phyloP scores from a whole-genome alignment of 805 yeast genomes.

The Huiozyma sinensis region DNA sequence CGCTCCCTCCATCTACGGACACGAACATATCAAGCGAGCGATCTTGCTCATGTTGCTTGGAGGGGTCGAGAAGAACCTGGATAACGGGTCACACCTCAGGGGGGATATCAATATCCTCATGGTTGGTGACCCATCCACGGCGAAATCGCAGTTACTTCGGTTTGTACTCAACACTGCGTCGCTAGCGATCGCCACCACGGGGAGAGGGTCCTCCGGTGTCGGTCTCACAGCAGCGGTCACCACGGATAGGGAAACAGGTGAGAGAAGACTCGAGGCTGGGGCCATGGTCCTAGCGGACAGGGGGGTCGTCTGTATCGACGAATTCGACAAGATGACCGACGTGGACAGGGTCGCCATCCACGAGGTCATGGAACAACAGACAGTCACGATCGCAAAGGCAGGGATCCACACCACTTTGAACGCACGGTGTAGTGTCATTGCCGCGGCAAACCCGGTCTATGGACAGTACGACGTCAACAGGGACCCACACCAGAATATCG shows the following conservation, averaged over 20 bases:
- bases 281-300: slow-evolving; percentile 98
- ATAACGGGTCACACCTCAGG: slow-evolving; percentile 91
- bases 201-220: slow-evolving; percentile 99
- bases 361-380: slow-evolving; percentile 99
- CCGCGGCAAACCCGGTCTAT: slow-evolving; percentile 95
- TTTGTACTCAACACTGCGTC: slow-evolving; percentile 93
- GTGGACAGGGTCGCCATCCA: slow-evolving; percentile 95
- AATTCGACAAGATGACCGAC: slow-evolving; percentile 96
- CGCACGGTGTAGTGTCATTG: slow-evolving; percentile 93
- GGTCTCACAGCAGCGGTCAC: slow-evolving; percentile 99
- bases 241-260: slow-evolving; percentile 93
- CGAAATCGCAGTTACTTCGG: slow-evolving; percentile 90
- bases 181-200: slow-evolving; percentile 94
- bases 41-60: slow-evolving; percentile 84
- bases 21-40: slow-evolving; percentile 82
- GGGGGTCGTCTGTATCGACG: slow-evolving; percentile 96
- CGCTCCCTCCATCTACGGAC: slow-evolving; percentile 95
- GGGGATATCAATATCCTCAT: slow-evolving; percentile 93
- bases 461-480: slow-evolving; percentile 94
- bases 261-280: slow-evolving; percentile 93
- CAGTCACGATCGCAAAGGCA: slow-evolving; percentile 95
- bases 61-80: slow-evolving; percentile 88
- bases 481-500: slow-evolving; percentile 94
- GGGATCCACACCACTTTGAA: slow-evolving; percentile 94
- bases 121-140: slow-evolving; percentile 99